Percentiles rank a stretch among this genome's conserved stretches.
These are phyloP conservation scores for Globisporangium camurandrum DNA, from an alignment of 352 stramenopile genomes.

Conservation along the genomic window DNA sequence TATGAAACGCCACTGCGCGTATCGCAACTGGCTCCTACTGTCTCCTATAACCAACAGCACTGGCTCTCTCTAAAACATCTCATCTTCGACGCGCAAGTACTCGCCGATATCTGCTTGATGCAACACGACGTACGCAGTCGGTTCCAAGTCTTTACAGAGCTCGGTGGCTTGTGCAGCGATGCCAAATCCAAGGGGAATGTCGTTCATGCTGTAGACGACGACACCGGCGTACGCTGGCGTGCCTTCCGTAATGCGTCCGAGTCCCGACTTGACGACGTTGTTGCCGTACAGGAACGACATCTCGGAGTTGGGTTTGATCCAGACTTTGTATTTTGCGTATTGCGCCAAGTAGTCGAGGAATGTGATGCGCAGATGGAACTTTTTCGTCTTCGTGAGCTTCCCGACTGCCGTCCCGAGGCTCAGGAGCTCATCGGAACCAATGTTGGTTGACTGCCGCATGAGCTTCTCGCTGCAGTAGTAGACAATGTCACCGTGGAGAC, in stretches of 20 bases:
- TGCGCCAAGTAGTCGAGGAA: constrained; percentile 97
- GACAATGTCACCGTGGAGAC: constrained; percentile 94
- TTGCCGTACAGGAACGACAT: constrained; percentile 99
- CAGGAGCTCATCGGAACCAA: constrained; percentile 93
- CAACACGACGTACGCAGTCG: constrained; percentile 96
- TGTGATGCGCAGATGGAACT: constrained; percentile 98
- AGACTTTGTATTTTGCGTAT: constrained; percentile 99
- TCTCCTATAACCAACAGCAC: too few species aligned
- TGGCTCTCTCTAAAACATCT: constrained; percentile 87
- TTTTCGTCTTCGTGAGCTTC: constrained; percentile 99
- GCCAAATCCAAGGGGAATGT: constrained; percentile 97
- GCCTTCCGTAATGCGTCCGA: constrained; percentile 96
- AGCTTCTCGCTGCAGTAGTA: constrained; percentile 97
- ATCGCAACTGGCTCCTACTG: too few species aligned
- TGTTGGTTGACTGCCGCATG: constrained; percentile 94
- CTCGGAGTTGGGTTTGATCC: constrained; percentile 99
- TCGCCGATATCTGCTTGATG: constrained; percentile 99
- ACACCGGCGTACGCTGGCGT: constrained; percentile 98
- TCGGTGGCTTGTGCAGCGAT: constrained; percentile 95
- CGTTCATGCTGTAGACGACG: constrained; percentile 98
- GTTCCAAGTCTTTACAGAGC: constrained; percentile 93
- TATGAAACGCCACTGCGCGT: too few species aligned
- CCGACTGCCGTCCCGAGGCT: constrained; percentile 96
- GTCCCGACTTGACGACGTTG: constrained; percentile 97
- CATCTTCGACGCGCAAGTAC: constrained; percentile 97